A percentile compares a stretch with the other conserved stretches of the same genome.
Conservation (phyloP, 2,329 filamentous ascomycete species). For the Hirsutella rhossiliensis region DNA sequence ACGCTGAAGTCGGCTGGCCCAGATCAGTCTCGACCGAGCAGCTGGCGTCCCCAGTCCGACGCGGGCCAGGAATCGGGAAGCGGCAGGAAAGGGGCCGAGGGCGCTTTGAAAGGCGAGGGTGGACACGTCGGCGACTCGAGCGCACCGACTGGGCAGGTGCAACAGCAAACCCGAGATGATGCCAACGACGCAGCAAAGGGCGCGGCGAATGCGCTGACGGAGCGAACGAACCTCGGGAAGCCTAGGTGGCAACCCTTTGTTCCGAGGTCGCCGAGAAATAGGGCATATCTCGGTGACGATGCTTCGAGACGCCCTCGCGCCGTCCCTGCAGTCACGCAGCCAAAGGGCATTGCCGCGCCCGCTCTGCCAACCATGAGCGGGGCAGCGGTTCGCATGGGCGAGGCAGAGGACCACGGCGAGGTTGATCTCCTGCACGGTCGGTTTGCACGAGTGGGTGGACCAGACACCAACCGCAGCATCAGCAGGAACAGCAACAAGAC, state of each 20-base stretch:
- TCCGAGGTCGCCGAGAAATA: constrained; percentile 26
- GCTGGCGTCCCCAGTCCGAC: constrained; percentile 15
- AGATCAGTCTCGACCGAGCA: constrained; percentile 13
- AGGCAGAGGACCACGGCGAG: constrained; percentile 14
- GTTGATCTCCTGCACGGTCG: constrained; percentile 34
- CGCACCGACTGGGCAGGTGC: not conserved
- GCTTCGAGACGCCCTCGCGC: constrained; percentile 16
- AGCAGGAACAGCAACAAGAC: constrained; percentile 9
- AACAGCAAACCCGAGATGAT: constrained; percentile 4
- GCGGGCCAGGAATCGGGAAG: not conserved
- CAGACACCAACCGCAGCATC: constrained; percentile 14
- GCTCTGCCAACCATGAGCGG: constrained; percentile 15
- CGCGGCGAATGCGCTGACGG: constrained; percentile 7
- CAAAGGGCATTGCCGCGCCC: constrained; percentile 12
- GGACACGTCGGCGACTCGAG: not conserved
- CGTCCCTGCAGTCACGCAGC: constrained; percentile 9
- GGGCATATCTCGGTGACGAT: constrained; percentile 22
- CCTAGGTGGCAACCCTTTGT: constrained; percentile 29
- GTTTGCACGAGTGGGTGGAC: constrained; percentile 31
- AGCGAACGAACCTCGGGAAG: constrained; percentile 17
- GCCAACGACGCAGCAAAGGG: constrained; percentile 11
- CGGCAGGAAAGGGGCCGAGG: constrained; percentile 2
- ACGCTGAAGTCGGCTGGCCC: constrained; percentile 23
- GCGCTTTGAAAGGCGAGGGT: not conserved
- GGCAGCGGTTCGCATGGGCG: constrained; percentile 9